Base-by-base conservation (phyloP, 768 basidiomycete genomes). In the Brasilioporus rufonigricans region DNA sequence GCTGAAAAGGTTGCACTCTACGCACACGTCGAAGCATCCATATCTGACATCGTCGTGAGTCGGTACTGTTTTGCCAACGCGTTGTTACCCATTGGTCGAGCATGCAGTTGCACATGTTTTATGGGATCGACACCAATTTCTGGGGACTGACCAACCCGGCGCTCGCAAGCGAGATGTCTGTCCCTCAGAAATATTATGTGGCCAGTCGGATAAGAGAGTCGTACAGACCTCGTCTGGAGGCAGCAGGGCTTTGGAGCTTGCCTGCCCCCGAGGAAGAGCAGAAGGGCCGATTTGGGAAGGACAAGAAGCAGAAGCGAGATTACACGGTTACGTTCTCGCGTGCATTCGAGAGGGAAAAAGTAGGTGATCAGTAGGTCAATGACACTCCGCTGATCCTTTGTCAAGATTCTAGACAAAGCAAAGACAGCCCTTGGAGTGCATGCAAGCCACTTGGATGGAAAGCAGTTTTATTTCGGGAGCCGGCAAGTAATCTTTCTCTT, bases 171-270 rank as follows among this genome's bases (percentile, higher is more conserved):
- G 67, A 84, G 60, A 82, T 87, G 50, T 78, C 82, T 14, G 51
- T 86, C 3, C 90, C 89, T 1, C 87, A 88, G 61, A 78, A 83
- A 10, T 92, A 89, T 65, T 93, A 87, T 62, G 80, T 89, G 8
- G 85, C 89, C 0, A 63, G 67, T 6, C 80, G 89, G 18, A 77
- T 91, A 31, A 80, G 88, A 36, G 74, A 78, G 26, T 65, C 76
- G 18, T 80, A 85, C 59, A 77, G 70, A 50, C 73, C 79, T 13
- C 80, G 87, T 14, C 71, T 93, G 33, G 81, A 87, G 64, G 77
- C 77, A 9, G 78, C 78, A 26, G 87, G 83, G 11, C 65, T 91
- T 23, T 91, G 89, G 89, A 74, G 69, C 60, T 56, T 73, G 7
- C 68, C 75, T 13, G 70, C 64, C 1, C 61, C 64, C 4, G 69